These are phyloP conservation scores for Daldinia decipiens DNA, from an alignment of 495 filamentous ascomycete genomes.

Conservation along the genomic window DNA sequence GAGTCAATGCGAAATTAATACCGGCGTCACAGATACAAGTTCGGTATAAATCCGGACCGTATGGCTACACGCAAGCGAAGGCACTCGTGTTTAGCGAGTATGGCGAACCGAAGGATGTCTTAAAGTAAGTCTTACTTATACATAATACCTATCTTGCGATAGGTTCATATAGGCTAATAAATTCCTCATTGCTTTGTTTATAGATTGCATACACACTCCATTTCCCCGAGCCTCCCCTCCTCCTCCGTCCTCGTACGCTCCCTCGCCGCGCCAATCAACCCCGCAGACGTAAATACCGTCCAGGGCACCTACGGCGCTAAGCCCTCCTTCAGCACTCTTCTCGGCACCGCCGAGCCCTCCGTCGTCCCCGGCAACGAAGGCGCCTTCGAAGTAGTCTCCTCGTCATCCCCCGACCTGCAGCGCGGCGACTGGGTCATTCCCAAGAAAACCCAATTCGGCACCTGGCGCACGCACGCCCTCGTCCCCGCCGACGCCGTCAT, in stretches of 20 bases:
- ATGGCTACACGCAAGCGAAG: constrained; percentile 97
- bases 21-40: constrained; percentile 26
- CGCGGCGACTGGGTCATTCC: constrained; percentile 94
- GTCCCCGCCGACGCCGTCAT: constrained; percentile 68
- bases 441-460: constrained; percentile 80
- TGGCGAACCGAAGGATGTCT: constrained; percentile 84
- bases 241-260: constrained; percentile 71
- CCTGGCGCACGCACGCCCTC: constrained; percentile 91
- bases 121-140: constrained; percentile 64
- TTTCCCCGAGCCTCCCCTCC: constrained; percentile 79
- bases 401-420: constrained; percentile 63
- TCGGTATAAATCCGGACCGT: constrained; percentile 65
- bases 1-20: neutral
- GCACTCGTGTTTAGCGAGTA: constrained; percentile 84
- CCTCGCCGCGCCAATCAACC: constrained; percentile 92
- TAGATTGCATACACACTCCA: constrained; percentile 83
- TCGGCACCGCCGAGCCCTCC: constrained; percentile 78
- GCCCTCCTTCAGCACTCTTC: constrained; percentile 73
- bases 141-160: neutral
- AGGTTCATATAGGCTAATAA: constrained; percentile 7
- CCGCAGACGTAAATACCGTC: constrained; percentile 92
- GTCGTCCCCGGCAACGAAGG: constrained; percentile 82
- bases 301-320: constrained; percentile 95
- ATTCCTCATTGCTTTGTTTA: neutral
- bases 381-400: constrained; percentile 81